phyloP scores from a whole-genome alignment of 176 grass and related monocot genomes.

The Elaeis guineensis region DNA sequence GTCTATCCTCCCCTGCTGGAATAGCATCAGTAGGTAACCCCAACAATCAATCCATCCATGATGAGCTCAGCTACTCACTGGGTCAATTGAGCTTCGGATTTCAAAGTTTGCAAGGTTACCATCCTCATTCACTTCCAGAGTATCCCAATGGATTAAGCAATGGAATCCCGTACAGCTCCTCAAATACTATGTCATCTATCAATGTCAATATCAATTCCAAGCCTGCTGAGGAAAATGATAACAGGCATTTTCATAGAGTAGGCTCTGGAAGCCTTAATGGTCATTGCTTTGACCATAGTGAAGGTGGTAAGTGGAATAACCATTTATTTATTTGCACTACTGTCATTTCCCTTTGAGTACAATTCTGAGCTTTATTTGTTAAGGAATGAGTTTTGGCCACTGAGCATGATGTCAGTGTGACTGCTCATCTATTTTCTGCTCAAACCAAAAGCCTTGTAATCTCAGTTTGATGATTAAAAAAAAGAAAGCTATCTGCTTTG shows the following conservation, averaged over 20 bases:
- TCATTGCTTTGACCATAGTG: constrained; percentile 37
- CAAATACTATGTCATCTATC: constrained; percentile 29
- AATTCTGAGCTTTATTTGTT: too few species aligned
- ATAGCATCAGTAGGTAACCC: constrained; percentile 35
- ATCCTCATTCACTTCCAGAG: constrained; percentile 52
- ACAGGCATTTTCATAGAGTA: constrained; percentile 28
- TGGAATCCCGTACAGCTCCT: constrained; percentile 9
- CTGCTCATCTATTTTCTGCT: too few species aligned
- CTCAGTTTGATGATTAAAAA: too few species aligned
- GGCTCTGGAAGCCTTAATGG: constrained; percentile 29
- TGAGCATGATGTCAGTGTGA: too few species aligned
- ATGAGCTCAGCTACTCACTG: constrained; percentile 29
- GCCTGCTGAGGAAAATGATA: constrained; percentile 34
- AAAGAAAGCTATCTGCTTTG: too few species aligned
- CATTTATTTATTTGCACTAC: too few species aligned
- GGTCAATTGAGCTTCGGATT: constrained; percentile 41
- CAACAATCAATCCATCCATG: constrained; percentile 20
- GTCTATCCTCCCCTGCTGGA: constrained; percentile 45
- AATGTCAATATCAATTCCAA: constrained; percentile 31
- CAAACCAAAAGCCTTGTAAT: too few species aligned
- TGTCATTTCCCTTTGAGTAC: too few species aligned
- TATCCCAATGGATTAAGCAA: constrained; percentile 25
- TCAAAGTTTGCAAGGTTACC: constrained; percentile 37
- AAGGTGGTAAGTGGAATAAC: constrained; percentile 23
- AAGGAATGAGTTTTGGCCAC: too few species aligned